Conservation (phyloP, 805 yeast genomes). For the Millerago galiae region DNA sequence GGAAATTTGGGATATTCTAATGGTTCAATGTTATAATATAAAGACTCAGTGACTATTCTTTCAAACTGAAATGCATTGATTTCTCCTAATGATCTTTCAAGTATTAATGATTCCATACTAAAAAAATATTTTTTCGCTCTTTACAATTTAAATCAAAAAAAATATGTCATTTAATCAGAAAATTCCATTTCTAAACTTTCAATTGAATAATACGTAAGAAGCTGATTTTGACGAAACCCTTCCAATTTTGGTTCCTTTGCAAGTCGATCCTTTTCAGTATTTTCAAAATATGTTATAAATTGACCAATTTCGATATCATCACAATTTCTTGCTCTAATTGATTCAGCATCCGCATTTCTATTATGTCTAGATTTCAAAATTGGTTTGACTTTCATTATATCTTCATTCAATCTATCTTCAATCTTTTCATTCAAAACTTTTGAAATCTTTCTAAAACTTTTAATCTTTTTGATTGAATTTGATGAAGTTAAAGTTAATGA, state of each 20-base stretch:
- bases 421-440: neutral
- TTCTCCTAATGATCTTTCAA: constrained; percentile 12
- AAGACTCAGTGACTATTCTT: constrained; percentile 18
- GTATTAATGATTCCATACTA: constrained; percentile 9
- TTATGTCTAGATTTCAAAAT: constrained; percentile 33
- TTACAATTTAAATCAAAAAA: neutral
- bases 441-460: neutral
- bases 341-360: constrained; percentile 29
- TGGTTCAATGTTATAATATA: constrained; percentile 17
- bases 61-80: constrained; percentile 7
- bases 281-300: constrained; percentile 30
- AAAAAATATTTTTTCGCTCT: neutral
- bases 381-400: constrained; percentile 20
- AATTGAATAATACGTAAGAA: constrained; percentile 28
- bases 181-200: constrained; percentile 1
- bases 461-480: neutral
- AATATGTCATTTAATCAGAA: neutral
- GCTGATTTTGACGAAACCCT: constrained; percentile 31
- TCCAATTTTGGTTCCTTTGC: constrained; percentile 28
- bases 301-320: constrained; percentile 32
- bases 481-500: constrained; percentile 5
- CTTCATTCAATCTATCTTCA: neutral
- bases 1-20: constrained; percentile 19
- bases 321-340: constrained; percentile 30
- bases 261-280: constrained; percentile 29